A percentile compares a stretch with the other conserved stretches of the same genome.
These are phyloP conservation scores for Hypoxylon sp. DNA, from an alignment of 2,329 filamentous ascomycete genomes.

Conservation along the genomic window DNA sequence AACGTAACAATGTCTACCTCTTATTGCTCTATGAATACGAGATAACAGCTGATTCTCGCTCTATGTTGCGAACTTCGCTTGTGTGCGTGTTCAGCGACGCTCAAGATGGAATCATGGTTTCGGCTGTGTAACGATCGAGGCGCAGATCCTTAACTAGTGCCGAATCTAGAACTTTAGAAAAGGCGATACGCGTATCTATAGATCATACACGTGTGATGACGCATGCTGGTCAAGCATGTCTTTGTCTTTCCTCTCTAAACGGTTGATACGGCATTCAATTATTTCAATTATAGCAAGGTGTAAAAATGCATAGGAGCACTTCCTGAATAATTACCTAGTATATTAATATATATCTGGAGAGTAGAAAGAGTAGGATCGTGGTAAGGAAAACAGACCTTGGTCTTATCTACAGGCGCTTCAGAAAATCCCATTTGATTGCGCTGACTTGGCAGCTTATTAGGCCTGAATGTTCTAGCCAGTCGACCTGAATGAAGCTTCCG, in stretches of 20 bases:
- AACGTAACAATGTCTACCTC: neutral
- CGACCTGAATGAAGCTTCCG: slow-evolving; percentile 15
- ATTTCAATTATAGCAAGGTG: neutral
- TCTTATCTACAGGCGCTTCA: slow-evolving; percentile 12
- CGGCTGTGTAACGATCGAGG: slow-evolving; percentile 25
- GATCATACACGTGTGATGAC: neutral
- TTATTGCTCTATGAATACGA: neutral
- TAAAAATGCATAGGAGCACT: neutral
- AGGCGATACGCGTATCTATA: slow-evolving; percentile 1
- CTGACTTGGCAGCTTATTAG: slow-evolving; percentile 22
- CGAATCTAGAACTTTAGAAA: slow-evolving; percentile 30
- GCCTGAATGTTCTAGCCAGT: neutral
- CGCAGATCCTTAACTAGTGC: slow-evolving; percentile 34
- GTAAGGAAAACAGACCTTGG: neutral
- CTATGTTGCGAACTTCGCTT: slow-evolving; percentile 28
- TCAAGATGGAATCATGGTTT: slow-evolving; percentile 2
- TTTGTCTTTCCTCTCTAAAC: neutral
- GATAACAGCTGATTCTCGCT: slow-evolving; percentile 10
- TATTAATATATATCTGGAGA: neutral
- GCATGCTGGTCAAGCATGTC: neutral
- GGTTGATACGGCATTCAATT: neutral
- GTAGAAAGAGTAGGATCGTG: neutral
- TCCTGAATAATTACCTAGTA: neutral
- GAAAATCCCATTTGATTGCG: slow-evolving; percentile 1
- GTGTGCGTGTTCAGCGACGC: slow-evolving; percentile 8